These are phyloP conservation scores for Rubroboletus satanas DNA, from an alignment of 768 basidiomycete species.

Conservation along the genomic window DNA sequence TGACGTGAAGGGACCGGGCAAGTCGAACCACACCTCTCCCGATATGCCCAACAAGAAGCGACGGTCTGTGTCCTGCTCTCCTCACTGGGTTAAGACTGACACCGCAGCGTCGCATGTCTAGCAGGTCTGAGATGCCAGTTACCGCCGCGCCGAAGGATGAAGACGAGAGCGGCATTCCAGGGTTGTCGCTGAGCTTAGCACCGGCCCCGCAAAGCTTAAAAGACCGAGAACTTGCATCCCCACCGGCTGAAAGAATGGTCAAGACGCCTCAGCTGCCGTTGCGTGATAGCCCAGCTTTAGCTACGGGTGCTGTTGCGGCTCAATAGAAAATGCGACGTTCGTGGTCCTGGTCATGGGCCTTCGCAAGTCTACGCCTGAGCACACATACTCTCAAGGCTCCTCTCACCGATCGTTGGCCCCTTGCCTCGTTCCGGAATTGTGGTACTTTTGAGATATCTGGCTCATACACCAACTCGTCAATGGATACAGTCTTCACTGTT, in stretches of 20 bases:
- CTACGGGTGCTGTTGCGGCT: constrained; percentile 39
- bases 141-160: constrained; percentile 33
- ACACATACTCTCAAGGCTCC: neutral
- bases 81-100: constrained; percentile 20
- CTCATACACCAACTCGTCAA: neutral
- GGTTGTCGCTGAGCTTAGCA: constrained; percentile 29
- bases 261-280: constrained; percentile 60
- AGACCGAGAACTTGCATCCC: constrained; percentile 36
- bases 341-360: neutral
- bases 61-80: constrained; percentile 54
- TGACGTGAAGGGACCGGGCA: constrained; percentile 51
- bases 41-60: constrained; percentile 79
- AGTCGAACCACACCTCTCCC: constrained; percentile 57
- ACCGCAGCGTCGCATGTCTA: constrained; percentile 29
- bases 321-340: constrained; percentile 21
- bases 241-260: constrained; percentile 43
- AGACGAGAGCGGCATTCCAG: constrained; percentile 37
- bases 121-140: constrained; percentile 41
- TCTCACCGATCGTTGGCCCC: neutral
- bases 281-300: constrained; percentile 56
- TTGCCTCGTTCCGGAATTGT: constrained; percentile 3
- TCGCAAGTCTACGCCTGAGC: constrained; percentile 3
- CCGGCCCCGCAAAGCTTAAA: constrained; percentile 35
- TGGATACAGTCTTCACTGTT: constrained; percentile 14
- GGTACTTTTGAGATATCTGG: constrained; percentile 1